A percentile compares a stretch with the other conserved stretches of the same genome.
phyloP scores from a whole-genome alignment of 2,329 filamentous ascomycete genomes.

The Aureobasidium leucospermi region DNA sequence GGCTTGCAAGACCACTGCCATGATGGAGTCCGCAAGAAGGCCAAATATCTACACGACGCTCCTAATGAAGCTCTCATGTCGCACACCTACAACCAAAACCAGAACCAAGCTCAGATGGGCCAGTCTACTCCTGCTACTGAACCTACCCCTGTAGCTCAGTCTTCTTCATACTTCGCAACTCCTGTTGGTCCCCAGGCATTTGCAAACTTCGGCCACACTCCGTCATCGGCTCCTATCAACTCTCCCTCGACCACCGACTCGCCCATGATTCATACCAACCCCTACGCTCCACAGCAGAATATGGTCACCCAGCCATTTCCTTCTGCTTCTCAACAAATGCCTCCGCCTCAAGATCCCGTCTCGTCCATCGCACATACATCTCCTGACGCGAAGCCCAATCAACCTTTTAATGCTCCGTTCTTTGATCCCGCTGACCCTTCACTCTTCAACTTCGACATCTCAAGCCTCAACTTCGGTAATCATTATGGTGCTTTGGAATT shows the following conservation, averaged over 20 bases:
- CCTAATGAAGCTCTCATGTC: slow-evolving; percentile 82
- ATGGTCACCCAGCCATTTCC: slow-evolving; percentile 3
- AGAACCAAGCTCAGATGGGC: not conserved
- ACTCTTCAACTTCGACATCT: slow-evolving; percentile 91
- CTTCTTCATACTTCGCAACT: slow-evolving; percentile 17
- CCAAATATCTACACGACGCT: slow-evolving; percentile 96
- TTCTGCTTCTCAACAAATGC: slow-evolving; percentile 41
- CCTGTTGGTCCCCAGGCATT: slow-evolving; percentile 11
- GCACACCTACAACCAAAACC: slow-evolving; percentile 37
- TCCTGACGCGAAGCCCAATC: slow-evolving; percentile 31
- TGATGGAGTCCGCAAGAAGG: slow-evolving; percentile 96
- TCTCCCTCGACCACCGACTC: slow-evolving; percentile 38
- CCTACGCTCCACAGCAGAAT: slow-evolving; percentile 40
- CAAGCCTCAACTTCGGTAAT: slow-evolving; percentile 89
- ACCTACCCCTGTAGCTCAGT: slow-evolving; percentile 17
- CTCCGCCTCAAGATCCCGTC: slow-evolving; percentile 38
- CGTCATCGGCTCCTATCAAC: slow-evolving; percentile 27
- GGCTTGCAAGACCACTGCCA: slow-evolving; percentile 86
- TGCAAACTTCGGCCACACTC: slow-evolving; percentile 13
- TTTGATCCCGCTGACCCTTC: slow-evolving; percentile 91
- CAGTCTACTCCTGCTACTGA: not conserved
- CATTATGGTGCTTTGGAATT: slow-evolving; percentile 95
- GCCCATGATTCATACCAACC: slow-evolving; percentile 31
- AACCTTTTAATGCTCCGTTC: slow-evolving; percentile 49
- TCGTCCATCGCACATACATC: slow-evolving; percentile 41